These are phyloP conservation scores for Salix viminalis DNA, from an alignment of 345 rosid species.

Conservation along the genomic window DNA sequence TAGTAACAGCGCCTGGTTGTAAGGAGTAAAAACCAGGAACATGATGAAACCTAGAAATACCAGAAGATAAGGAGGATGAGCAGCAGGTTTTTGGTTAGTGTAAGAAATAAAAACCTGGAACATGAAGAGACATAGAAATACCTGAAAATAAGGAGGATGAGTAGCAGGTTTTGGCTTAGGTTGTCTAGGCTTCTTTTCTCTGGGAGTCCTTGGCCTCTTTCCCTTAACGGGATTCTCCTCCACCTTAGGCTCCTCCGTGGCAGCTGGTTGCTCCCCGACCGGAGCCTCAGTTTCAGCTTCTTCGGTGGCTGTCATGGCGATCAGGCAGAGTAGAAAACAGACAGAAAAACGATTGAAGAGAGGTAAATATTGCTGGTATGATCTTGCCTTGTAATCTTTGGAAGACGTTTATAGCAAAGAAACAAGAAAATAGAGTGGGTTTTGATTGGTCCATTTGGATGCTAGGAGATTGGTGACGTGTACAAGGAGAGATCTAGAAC, in stretches of 20 bases:
- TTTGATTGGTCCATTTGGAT: conserved; percentile 22
- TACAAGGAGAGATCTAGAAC: conserved; percentile 21
- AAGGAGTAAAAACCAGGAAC: not conserved
- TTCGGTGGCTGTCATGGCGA: conserved; percentile 23
- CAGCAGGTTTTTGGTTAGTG: conserved; percentile 40
- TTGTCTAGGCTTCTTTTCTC: conserved; percentile 39
- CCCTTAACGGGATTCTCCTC: conserved; percentile 31
- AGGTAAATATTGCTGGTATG: not conserved
- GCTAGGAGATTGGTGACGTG: conserved; percentile 40
- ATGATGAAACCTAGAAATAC: conserved; percentile 6
- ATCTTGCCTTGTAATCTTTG: not conserved
- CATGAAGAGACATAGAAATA: not conserved
- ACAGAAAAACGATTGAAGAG: too few relatives aligned
- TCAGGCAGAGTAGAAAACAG: too few relatives aligned
- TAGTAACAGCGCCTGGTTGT: not conserved
- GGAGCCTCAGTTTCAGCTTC: conserved; percentile 30
- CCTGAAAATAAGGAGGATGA: conserved; percentile 86
- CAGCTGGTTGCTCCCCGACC: conserved; percentile 13
- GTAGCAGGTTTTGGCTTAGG: conserved; percentile 46
- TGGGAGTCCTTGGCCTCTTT: conserved; percentile 32
- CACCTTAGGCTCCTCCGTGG: conserved; percentile 31
- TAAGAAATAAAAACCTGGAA: not conserved
- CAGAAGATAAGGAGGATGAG: conserved; percentile 82
- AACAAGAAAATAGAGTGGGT: not conserved
- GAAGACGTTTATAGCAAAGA: conserved; percentile 30